Conservation (phyloP, 352 stramenopile species). For the Globisporangium echinulatum region DNA sequence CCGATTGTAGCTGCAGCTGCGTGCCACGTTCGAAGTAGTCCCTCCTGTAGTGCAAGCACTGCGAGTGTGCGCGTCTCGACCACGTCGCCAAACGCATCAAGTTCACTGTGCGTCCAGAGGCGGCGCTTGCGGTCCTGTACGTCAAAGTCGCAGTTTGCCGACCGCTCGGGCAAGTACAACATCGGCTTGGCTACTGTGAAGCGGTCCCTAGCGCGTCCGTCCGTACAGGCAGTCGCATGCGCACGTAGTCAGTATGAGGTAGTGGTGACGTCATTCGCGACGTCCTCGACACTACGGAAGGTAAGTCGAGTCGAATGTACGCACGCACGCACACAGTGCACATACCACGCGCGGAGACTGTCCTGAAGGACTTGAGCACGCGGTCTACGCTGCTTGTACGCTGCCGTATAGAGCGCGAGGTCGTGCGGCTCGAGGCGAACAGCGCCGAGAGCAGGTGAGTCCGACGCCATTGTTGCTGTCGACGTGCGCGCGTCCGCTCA, state of each 20-base stretch:
- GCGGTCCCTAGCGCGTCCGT: conserved; percentile 16
- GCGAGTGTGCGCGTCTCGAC: conserved; percentile 28
- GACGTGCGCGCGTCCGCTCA: too few species aligned
- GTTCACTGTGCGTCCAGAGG: conserved; percentile 43
- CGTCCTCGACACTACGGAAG: too few species aligned
- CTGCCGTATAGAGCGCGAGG: conserved; percentile 29
- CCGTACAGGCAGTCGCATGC: too few species aligned
- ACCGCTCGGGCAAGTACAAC: conserved; percentile 45
- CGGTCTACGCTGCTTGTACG: conserved; percentile 22
- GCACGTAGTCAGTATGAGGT: too few species aligned
- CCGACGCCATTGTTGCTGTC: neutral
- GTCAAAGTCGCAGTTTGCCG: conserved; percentile 35
- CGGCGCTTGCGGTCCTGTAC: conserved; percentile 19
- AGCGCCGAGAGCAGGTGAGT: neutral
- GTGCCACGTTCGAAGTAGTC: conserved; percentile 31
- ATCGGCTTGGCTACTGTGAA: conserved; percentile 25
- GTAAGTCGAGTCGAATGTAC: neutral
- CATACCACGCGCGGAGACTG: conserved; percentile 18
- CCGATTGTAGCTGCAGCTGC: conserved; percentile 32
- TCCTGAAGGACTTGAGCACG: conserved; percentile 12
- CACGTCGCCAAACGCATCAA: conserved; percentile 28
- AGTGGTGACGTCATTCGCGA: too few species aligned
- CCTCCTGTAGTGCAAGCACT: conserved; percentile 32
- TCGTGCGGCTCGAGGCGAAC: conserved; percentile 20
- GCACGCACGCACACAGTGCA: neutral